Conservation (phyloP, 352 stramenopile genomes). For the Pythium rhizo-oryzae region DNA sequence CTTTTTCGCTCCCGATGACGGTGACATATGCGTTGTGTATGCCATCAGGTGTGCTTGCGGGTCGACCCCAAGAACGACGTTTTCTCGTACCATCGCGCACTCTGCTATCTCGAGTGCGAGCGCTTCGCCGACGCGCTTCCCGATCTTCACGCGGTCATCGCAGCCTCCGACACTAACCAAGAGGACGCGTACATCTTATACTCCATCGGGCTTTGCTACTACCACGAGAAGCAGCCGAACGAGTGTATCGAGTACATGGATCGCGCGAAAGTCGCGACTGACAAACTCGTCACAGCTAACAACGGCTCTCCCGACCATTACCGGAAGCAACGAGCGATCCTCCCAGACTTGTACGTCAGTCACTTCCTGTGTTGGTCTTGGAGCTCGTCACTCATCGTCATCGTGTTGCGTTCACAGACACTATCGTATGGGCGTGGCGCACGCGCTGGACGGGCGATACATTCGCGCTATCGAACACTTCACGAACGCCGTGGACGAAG, state of each 20-base stretch:
- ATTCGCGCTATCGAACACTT: slow-evolving; percentile 77
- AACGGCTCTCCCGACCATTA: background rate
- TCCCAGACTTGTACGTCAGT: slow-evolving; percentile 62
- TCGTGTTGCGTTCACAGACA: slow-evolving; percentile 34
- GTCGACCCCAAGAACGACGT: slow-evolving; percentile 51
- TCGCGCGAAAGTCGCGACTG: background rate
- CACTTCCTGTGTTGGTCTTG: no score
- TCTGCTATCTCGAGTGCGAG: slow-evolving; percentile 62
- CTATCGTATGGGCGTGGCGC: slow-evolving; percentile 71
- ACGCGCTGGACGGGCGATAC: slow-evolving; percentile 47
- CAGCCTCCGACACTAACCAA: slow-evolving; percentile 22
- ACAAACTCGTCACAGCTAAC: background rate
- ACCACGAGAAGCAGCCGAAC: slow-evolving; percentile 43
- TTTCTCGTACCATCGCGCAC: slow-evolving; percentile 65
- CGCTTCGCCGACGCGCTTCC: slow-evolving; percentile 51
- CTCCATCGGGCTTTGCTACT: slow-evolving; percentile 66
- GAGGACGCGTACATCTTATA: slow-evolving; percentile 52
- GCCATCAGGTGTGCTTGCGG: slow-evolving; percentile 40
- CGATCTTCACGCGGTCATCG: slow-evolving; percentile 53
- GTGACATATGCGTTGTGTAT: background rate
- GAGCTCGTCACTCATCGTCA: no score
- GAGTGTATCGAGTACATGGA: slow-evolving; percentile 59
- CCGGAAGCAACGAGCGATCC: slow-evolving; percentile 16
- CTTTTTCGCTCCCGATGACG: background rate
- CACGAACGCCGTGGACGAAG: slow-evolving; percentile 43